Conservation (phyloP, 2,329 filamentous ascomycete species). For the Esteya vermicola region DNA sequence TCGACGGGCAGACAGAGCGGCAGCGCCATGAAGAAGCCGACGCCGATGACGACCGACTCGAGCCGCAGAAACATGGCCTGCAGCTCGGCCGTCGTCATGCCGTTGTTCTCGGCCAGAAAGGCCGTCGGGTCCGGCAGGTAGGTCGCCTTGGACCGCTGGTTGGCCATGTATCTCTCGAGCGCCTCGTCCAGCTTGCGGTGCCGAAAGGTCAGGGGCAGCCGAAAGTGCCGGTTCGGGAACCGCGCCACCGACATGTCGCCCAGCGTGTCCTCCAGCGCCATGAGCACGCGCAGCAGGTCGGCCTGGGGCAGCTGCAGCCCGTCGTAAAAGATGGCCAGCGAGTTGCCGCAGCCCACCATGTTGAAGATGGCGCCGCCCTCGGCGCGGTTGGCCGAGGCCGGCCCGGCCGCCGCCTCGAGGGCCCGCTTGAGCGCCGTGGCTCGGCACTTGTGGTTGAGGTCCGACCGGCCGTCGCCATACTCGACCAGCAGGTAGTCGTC, state of each 20-base stretch:
- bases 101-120: constrained; percentile 23
- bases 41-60: constrained; percentile 11
- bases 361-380: neutral
- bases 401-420: neutral
- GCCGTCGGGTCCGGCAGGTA: constrained; percentile 32
- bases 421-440: constrained; percentile 1
- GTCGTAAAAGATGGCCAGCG: constrained; percentile 1
- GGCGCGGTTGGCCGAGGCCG: neutral
- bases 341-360: neutral
- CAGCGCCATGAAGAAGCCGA: constrained; percentile 19
- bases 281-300: neutral
- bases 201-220: constrained; percentile 13
- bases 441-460: constrained; percentile 1
- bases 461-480: neutral
- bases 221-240: constrained; percentile 10
- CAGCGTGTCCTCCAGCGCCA: neutral
- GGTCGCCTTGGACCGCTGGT: constrained; percentile 38
- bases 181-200: constrained; percentile 23
- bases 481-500: neutral
- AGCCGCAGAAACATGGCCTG: neutral
- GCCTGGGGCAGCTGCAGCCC: neutral
- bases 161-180: constrained; percentile 40
- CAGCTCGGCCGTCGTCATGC: constrained; percentile 5
- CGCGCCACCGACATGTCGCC: neutral
- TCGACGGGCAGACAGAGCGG: constrained; percentile 10